Base-by-base conservation (phyloP, 202 grass and related monocot species). In the Schoenoplectus tabernaemontani region DNA sequence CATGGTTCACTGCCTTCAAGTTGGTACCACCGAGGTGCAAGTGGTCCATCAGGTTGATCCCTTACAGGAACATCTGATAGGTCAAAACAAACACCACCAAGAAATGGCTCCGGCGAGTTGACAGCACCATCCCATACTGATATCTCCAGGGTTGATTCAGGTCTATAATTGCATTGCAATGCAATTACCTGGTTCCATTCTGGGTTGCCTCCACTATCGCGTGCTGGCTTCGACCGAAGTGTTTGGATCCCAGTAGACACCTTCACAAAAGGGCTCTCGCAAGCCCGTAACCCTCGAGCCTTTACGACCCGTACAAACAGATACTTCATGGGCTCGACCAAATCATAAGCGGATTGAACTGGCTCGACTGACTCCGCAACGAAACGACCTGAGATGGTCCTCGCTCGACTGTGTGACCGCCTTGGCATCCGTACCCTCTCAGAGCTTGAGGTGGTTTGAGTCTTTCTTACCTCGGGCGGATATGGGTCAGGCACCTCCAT, bases 11-110 rank as follows among this genome's bases (percentile, higher is more conserved):
- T 83, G 24, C 94, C 91, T 70, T 97, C 94, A 13, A 97, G 94
- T 38, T 89, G 80, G 74, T 97, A 97, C 94, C 94, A 97, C 80
- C 91, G 94, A 12, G 91, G 91, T 3, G 94, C 94, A 9, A 92
- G 86, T 7, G 89, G 94, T 33, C 91, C 91, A 17, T 92, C 91
- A 1, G 94, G 91, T 76, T 90, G 87, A 30, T 97, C 89, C 8
- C 91, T 87, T 61, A 93, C 89, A 0, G 91, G 94, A 33, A 93
- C 94, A 83, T 97, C 89, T 9, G 94, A 93, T 59, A 97, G 85
- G 82, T 97, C 94, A 64, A 97, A 97, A 88, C 94, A 97, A 47
- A 97, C 94, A 44, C 94, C 94, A 23, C 94, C 94, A 37, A 97
- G 85, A 64, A 97, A 20, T 0, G 90, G 85, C 3, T 51, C 68